phyloP scores from a whole-genome alignment of 2,329 filamentous ascomycete species.

The Stromatinia cepivora region DNA sequence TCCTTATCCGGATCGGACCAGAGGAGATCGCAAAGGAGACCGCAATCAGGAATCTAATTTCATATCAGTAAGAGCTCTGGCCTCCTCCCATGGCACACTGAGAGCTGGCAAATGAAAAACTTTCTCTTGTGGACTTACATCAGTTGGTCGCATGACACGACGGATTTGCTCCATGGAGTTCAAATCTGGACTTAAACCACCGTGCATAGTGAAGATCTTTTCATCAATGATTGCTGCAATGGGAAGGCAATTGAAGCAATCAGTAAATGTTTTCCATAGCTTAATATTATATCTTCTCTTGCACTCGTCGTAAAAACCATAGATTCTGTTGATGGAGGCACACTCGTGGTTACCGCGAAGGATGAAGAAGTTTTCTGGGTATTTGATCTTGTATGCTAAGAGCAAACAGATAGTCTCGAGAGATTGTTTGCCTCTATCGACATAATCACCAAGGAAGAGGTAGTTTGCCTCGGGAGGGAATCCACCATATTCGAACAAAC shows the following conservation, averaged over 20 bases:
- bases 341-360: conserved; percentile 98
- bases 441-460: conserved; percentile 98
- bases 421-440: conserved; percentile 98
- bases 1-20: conserved; percentile 99
- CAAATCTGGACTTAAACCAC: conserved; percentile 91
- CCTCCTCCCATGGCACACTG: conserved; percentile 36
- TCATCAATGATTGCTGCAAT: conserved; percentile 99
- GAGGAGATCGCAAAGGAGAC: conserved; percentile 92
- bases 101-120: conserved; percentile 34
- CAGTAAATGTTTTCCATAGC: conserved; percentile 99
- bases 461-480: conserved; percentile 99
- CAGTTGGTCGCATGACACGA: conserved; percentile 96
- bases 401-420: conserved; percentile 97
- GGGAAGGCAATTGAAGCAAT: conserved; percentile 98
- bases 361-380: conserved; percentile 99
- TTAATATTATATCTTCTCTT: conserved; percentile 99
- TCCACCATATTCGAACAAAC: conserved; percentile 96
- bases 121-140: conserved; percentile 64
- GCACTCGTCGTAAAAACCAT: conserved; percentile 99
- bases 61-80: conserved; percentile 41
- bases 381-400: conserved; percentile 99
- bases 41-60: conserved; percentile 89
- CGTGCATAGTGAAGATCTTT: conserved; percentile 99
- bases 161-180: conserved; percentile 99
- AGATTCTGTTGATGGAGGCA: conserved; percentile 97